Conservation (phyloP, 805 yeast genomes). For the Priceomyces melissophilus region DNA sequence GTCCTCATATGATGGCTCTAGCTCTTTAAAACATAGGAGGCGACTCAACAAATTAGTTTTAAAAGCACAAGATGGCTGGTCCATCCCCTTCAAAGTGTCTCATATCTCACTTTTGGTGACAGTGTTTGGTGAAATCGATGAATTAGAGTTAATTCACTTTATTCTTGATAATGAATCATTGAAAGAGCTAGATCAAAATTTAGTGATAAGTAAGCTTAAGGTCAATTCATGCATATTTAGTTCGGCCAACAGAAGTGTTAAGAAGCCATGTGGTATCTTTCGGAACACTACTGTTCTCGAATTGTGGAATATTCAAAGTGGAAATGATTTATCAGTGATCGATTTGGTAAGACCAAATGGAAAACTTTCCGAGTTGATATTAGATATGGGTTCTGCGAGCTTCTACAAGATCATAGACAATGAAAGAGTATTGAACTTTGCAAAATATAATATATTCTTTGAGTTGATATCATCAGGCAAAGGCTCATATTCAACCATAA, state of each 20-base stretch:
- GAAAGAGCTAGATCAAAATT: slow-evolving; percentile 21
- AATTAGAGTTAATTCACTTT: slow-evolving; percentile 43
- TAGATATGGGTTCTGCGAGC: slow-evolving; percentile 50
- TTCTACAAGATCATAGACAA: slow-evolving; percentile 25
- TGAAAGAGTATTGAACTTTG: slow-evolving; percentile 26
- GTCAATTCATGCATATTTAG: slow-evolving; percentile 20
- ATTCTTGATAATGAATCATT: slow-evolving; percentile 38
- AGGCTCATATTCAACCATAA: slow-evolving; percentile 27
- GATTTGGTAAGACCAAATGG: slow-evolving; percentile 41
- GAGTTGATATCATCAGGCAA: slow-evolving; percentile 32
- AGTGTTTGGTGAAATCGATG: slow-evolving; percentile 33
- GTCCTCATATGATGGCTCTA: slow-evolving; percentile 13
- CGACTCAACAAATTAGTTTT: slow-evolving; percentile 31
- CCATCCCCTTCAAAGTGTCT: slow-evolving; percentile 45
- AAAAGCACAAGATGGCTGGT: slow-evolving; percentile 48
- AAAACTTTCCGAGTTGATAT: slow-evolving; percentile 31
- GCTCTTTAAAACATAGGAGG: slow-evolving; percentile 14
- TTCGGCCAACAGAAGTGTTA: slow-evolving; percentile 9
- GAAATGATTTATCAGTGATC: slow-evolving; percentile 47
- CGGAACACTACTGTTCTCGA: slow-evolving; percentile 34
- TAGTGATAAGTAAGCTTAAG: slow-evolving; percentile 11
- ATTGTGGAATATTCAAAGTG: slow-evolving; percentile 37
- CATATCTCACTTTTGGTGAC: slow-evolving; percentile 47
- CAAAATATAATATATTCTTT: slow-evolving; percentile 26
- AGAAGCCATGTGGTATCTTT: slow-evolving; percentile 30